Evolutionary conservation across 78 protist genomes (phyloP).

Genomic region (Pelomyxa schiedti): DNA sequence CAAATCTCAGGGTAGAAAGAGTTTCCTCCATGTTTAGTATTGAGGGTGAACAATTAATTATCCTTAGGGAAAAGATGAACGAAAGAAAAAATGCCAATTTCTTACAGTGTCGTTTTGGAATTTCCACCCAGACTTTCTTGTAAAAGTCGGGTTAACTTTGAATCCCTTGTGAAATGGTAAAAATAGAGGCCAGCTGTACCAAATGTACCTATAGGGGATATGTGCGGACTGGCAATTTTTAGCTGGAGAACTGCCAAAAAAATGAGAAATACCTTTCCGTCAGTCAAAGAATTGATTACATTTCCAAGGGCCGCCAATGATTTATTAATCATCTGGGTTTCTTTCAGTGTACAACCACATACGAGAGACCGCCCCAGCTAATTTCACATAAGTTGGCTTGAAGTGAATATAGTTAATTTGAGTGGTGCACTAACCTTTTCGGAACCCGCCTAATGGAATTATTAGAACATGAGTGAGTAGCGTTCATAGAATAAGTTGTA

Average conservation of each 20-base stretch:
- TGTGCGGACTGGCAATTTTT: conserved; percentile 13
- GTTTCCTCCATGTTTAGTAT: conserved; percentile 58
- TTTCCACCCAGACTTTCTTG: conserved; percentile 87
- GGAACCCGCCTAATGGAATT: too few relatives aligned
- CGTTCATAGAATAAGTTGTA: too few relatives aligned
- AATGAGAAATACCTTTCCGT: conserved; percentile 19
- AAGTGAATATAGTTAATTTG: too few relatives aligned
- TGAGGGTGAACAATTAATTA: conserved; percentile 56
- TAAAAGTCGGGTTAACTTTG: conserved; percentile 78
- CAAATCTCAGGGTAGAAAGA: conserved; percentile 59
- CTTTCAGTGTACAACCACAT: conserved; percentile 32
- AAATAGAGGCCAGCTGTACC: too few relatives aligned
- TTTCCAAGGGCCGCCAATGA: conserved; percentile 74
- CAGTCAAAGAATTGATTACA: conserved; percentile 77
- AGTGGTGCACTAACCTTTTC: too few relatives aligned
- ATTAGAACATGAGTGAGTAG: too few relatives aligned
- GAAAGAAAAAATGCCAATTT: too few relatives aligned
- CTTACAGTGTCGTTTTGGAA: conserved; percentile 50
- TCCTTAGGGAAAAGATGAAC: not conserved
- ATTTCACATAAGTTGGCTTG: too few relatives aligned
- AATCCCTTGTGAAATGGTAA: too few relatives aligned
- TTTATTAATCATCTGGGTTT: conserved; percentile 79
- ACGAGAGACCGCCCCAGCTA: too few relatives aligned
- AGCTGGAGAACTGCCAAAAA: not conserved
- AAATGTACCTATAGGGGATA: too few relatives aligned